Percentiles rank a stretch among this genome's conserved stretches.
These are phyloP conservation scores for Medicago lupulina DNA, from an alignment of 306 rosid genomes.

Conservation along the genomic window DNA sequence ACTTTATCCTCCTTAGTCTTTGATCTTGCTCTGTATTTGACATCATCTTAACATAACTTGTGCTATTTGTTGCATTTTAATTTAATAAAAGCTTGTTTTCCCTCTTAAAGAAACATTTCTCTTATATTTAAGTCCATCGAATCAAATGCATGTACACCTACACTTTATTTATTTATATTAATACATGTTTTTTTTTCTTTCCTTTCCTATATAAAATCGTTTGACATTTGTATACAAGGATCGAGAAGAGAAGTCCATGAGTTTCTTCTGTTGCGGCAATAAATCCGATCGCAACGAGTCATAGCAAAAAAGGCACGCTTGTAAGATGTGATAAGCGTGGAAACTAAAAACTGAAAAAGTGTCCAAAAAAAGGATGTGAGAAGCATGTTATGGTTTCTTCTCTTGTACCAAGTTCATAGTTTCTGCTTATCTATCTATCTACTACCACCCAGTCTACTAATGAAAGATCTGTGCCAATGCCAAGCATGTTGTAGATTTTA, in stretches of 20 bases:
- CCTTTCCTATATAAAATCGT: neutral
- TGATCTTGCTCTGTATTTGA: too few species aligned
- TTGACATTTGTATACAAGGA: neutral
- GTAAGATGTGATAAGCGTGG: conserved; percentile 21
- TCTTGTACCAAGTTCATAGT: neutral
- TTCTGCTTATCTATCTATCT: neutral
- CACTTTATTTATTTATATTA: too few species aligned
- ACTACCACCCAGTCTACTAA: neutral
- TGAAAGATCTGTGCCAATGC: neutral
- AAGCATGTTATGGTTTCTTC: neutral
- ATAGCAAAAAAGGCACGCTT: conserved; percentile 36
- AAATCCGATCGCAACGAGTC: conserved; percentile 33
- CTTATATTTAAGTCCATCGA: too few species aligned
- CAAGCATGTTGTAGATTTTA: conserved; percentile 24
- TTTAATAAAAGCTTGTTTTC: too few species aligned
- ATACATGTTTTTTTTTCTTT: too few species aligned
- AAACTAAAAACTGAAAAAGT: conserved; percentile 16
- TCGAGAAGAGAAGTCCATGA: neutral
- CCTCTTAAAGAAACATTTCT: too few species aligned
- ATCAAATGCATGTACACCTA: too few species aligned
- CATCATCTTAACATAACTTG: too few species aligned
- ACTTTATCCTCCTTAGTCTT: too few species aligned
- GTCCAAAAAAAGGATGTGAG: too few species aligned
- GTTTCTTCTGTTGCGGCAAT: neutral
- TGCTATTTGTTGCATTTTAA: too few species aligned